Evolutionary conservation across 2,329 filamentous ascomycete genomes (phyloP).

Genomic region (Pyrenophora tritici-repentis): DNA sequence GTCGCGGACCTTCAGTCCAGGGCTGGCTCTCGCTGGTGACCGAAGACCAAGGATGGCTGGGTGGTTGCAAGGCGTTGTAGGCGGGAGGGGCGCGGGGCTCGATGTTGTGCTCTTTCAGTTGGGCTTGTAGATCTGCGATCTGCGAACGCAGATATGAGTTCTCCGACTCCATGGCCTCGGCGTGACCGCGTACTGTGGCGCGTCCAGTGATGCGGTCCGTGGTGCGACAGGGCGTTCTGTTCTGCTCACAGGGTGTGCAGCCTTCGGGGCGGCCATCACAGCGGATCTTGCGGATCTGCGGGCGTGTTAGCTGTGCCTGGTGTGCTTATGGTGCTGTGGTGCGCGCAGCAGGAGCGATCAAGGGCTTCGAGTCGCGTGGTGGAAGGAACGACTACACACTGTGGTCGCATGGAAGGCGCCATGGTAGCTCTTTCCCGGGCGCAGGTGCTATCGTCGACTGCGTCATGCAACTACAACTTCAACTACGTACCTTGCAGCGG

Average conservation of each 20-base stretch:
- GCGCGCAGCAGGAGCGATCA: no score
- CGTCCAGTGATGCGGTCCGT: conserved; percentile 86
- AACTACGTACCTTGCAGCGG: conserved; percentile 71
- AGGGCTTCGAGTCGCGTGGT: background rate
- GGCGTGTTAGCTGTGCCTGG: conserved; percentile 6
- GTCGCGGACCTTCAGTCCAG: conserved; percentile 31
- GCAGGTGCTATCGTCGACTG: background rate
- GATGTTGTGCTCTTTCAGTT: conserved; percentile 65
- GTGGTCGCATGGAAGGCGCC: background rate
- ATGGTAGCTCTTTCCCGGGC: background rate
- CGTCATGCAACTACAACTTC: background rate
- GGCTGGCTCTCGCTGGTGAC: conserved; percentile 22
- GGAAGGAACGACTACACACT: background rate
- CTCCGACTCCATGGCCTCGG: conserved; percentile 75
- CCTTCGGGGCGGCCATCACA: conserved; percentile 81
- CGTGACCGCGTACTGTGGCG: conserved; percentile 76
- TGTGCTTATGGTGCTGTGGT: background rate
- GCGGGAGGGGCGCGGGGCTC: conserved; percentile 59
- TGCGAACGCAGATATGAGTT: conserved; percentile 69
- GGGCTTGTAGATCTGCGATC: conserved; percentile 70
- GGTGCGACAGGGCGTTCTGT: conserved; percentile 77
- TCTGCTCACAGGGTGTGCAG: conserved; percentile 79
- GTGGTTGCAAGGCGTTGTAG: conserved; percentile 36
- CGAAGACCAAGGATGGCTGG: conserved; percentile 25
- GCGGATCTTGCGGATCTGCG: conserved; percentile 79